Evolutionary conservation across 768 basidiomycete species (phyloP).

Genomic region (Calocera viscosa): DNA sequence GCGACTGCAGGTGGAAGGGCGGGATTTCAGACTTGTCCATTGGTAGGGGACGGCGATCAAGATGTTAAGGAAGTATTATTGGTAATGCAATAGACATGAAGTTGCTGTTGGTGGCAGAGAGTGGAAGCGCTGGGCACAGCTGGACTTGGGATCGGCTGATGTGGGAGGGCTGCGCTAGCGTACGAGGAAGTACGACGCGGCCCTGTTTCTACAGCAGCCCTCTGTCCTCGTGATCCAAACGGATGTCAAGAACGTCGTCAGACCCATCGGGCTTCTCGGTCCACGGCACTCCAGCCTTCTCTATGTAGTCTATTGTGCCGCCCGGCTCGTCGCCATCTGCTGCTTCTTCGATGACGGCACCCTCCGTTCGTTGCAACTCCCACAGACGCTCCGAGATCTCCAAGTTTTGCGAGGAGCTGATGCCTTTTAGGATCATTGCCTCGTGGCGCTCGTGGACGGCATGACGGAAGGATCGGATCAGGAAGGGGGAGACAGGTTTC

Average conservation of each 20-base stretch:
- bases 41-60: background rate
- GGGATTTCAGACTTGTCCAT: conserved; percentile 33
- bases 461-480: conserved; percentile 64
- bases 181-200: too few relatives aligned
- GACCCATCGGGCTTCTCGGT: background rate
- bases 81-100: background rate
- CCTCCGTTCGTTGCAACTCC: conserved; percentile 46
- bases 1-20: conserved; percentile 43
- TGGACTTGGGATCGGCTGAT: too few relatives aligned
- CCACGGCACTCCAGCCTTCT: background rate
- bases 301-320: background rate
- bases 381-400: conserved; percentile 53
- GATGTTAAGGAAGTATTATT: background rate
- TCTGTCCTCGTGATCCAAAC: background rate
- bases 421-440: conserved; percentile 61
- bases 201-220: too few relatives aligned
- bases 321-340: conserved; percentile 25
- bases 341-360: conserved; percentile 55
- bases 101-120: too few relatives aligned
- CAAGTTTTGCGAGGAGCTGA: conserved; percentile 69
- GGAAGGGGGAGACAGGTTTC: conserved; percentile 56
- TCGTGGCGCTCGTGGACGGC: conserved; percentile 59
- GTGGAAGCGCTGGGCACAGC: too few relatives aligned
- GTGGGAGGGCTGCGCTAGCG: too few relatives aligned
- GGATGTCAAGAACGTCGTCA: background rate